phyloP scores from a whole-genome alignment of 352 stramenopile species.

The Phytophthora pinifolia region DNA sequence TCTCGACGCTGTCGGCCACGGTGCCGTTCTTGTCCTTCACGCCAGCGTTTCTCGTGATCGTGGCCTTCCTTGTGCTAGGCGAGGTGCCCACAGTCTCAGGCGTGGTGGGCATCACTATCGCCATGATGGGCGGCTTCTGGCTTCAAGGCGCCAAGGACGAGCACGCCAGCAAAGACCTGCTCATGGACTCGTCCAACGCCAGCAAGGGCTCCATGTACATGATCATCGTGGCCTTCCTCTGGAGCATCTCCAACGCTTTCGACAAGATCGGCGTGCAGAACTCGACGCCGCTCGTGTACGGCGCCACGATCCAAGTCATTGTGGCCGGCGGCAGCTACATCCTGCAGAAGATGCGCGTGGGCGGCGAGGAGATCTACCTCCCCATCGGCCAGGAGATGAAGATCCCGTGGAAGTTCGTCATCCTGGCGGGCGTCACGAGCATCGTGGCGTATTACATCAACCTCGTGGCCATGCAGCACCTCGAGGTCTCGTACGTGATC shows the following conservation, averaged over 20 bases:
- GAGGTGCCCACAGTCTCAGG: constrained; percentile 70
- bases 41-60: constrained; percentile 70
- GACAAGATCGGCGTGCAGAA: constrained; percentile 87
- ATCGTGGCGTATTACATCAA: constrained; percentile 87
- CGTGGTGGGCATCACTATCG: constrained; percentile 65
- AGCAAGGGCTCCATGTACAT: constrained; percentile 84
- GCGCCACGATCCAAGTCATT: constrained; percentile 71
- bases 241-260: constrained; percentile 83
- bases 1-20: constrained; percentile 76
- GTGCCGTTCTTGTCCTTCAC: constrained; percentile 84
- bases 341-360: constrained; percentile 58
- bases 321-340: constrained; percentile 62
- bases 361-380: constrained; percentile 56
- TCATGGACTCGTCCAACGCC: constrained; percentile 51
- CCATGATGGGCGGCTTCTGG: constrained; percentile 75
- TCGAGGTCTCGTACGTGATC: constrained; percentile 85
- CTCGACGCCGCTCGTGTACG: constrained; percentile 70
- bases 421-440: constrained; percentile 65
- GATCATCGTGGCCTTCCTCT: constrained; percentile 79
- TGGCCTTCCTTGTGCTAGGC: constrained; percentile 73
- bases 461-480: constrained; percentile 70
- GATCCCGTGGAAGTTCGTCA: constrained; percentile 73
- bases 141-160: constrained; percentile 59
- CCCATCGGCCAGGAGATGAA: constrained; percentile 56
- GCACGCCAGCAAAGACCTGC: constrained; percentile 43